phyloP scores from a whole-genome alignment of 1,284 basidiomycete species.

The Ustilago cynodontis region DNA sequence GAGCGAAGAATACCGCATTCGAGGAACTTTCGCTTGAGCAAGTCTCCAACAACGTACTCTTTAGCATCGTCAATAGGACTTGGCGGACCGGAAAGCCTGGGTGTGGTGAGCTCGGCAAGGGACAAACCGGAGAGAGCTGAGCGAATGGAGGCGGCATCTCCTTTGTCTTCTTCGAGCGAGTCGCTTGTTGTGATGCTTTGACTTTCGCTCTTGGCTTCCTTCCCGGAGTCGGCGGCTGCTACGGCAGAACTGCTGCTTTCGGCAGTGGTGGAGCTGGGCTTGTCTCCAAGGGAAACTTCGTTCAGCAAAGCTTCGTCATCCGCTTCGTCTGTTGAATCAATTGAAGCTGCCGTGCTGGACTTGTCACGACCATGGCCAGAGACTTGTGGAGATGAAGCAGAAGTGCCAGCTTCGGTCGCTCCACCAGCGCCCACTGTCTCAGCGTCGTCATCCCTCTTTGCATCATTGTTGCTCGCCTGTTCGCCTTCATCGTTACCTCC shows the following conservation, averaged over 20 bases:
- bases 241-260: slow-evolving; percentile 9
- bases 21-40: slow-evolving; percentile 65
- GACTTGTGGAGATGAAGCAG: neutral
- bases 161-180: slow-evolving; percentile 32
- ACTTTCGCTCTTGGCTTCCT: slow-evolving; percentile 13
- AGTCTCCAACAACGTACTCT: slow-evolving; percentile 63
- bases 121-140: slow-evolving; percentile 63
- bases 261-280: slow-evolving; percentile 6
- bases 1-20: slow-evolving; percentile 65
- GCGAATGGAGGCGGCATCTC: slow-evolving; percentile 45
- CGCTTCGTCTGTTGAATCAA: slow-evolving; percentile 58
- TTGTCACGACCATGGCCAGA: slow-evolving; percentile 44
- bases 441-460: neutral
- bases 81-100: slow-evolving; percentile 52
- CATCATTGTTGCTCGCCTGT: neutral
- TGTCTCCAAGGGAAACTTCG: slow-evolving; percentile 54
- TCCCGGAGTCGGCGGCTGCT: slow-evolving; percentile 10
- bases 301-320: slow-evolving; percentile 64
- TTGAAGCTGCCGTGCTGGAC: slow-evolving; percentile 46
- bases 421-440: neutral
- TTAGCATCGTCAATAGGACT: slow-evolving; percentile 55
- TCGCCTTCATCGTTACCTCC: slow-evolving; percentile 14
- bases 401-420: neutral
- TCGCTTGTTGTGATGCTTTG: slow-evolving; percentile 33
- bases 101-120: slow-evolving; percentile 61